phyloP scores from a whole-genome alignment of 139 green algal species.

The Tetratostichococcus sp. region DNA sequence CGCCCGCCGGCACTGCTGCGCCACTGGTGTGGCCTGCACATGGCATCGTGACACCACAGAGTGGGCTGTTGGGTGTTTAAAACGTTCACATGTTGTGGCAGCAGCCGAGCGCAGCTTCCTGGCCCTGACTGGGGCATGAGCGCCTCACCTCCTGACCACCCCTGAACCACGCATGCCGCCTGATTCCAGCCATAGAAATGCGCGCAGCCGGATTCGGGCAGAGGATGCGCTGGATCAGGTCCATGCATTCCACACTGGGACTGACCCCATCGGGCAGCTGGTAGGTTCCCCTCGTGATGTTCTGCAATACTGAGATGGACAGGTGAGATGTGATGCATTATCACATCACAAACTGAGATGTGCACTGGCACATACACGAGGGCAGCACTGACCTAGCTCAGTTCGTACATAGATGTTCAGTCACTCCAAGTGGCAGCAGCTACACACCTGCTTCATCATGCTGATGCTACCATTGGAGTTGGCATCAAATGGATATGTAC shows the following conservation, averaged over 20 bases:
- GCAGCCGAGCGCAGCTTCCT: too few species aligned
- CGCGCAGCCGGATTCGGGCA: slow-evolving; percentile 20
- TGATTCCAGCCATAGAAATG: slow-evolving; percentile 22
- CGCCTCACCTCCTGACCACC: not conserved
- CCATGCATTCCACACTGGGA: not conserved
- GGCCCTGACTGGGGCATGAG: too few species aligned
- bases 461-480: not conserved
- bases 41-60: too few species aligned
- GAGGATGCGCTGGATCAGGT: slow-evolving; percentile 36
- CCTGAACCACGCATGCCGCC: slow-evolving; percentile 34
- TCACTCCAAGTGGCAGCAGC: not conserved
- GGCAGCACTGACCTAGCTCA: not conserved
- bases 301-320: not conserved
- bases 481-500: not conserved
- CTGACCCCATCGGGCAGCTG: not conserved
- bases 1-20: too few species aligned
- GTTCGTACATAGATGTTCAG: too few species aligned
- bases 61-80: not conserved
- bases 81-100: not conserved
- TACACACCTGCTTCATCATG: not conserved
- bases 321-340: not conserved
- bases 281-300: not conserved
- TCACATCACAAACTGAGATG: not conserved
- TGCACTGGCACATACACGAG: not conserved
- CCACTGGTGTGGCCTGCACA: too few species aligned